These are phyloP conservation scores for Alternaria sp. DNA, from an alignment of 2,329 filamentous ascomycete genomes.

Conservation along the genomic window DNA sequence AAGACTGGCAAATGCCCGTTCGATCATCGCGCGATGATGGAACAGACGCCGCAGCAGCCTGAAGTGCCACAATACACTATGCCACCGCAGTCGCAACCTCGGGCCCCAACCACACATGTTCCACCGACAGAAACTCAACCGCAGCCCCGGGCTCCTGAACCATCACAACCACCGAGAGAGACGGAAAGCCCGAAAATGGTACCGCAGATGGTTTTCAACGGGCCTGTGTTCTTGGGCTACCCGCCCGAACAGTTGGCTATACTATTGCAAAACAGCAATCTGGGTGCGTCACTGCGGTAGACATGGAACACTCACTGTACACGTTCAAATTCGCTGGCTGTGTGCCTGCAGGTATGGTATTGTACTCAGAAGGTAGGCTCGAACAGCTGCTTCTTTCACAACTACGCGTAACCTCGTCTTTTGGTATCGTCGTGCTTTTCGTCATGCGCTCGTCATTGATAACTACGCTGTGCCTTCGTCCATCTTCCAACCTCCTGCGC, in stretches of 20 bases:
- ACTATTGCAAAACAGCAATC: slow-evolving; percentile 46
- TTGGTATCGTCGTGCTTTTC: not conserved
- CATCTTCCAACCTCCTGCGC: not conserved
- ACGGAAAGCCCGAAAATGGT: slow-evolving; percentile 28
- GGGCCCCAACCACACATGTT: slow-evolving; percentile 16
- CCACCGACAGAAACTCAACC: slow-evolving; percentile 13
- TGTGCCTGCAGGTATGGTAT: slow-evolving; percentile 33
- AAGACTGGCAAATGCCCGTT: slow-evolving; percentile 46
- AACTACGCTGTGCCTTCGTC: not conserved
- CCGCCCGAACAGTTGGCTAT: slow-evolving; percentile 46
- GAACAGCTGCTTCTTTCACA: slow-evolving; percentile 20
- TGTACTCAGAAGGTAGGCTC: slow-evolving; percentile 32
- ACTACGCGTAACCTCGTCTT: slow-evolving; percentile 4
- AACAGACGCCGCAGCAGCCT: slow-evolving; percentile 17
- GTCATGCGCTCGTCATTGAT: not conserved
- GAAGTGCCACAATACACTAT: slow-evolving; percentile 7
- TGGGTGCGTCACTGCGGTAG: slow-evolving; percentile 41
- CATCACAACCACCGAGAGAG: slow-evolving; percentile 13
- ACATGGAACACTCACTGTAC: not conserved
- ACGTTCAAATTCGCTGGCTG: slow-evolving; percentile 14
- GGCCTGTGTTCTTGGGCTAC: slow-evolving; percentile 93
- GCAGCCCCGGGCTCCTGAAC: slow-evolving; percentile 10
- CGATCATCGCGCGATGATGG: slow-evolving; percentile 39
- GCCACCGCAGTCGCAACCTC: slow-evolving; percentile 21
- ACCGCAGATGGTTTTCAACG: slow-evolving; percentile 85